Evolutionary conservation across 441 rosid species (phyloP).

Genomic region (Euphorbia schlechtendalii): DNA sequence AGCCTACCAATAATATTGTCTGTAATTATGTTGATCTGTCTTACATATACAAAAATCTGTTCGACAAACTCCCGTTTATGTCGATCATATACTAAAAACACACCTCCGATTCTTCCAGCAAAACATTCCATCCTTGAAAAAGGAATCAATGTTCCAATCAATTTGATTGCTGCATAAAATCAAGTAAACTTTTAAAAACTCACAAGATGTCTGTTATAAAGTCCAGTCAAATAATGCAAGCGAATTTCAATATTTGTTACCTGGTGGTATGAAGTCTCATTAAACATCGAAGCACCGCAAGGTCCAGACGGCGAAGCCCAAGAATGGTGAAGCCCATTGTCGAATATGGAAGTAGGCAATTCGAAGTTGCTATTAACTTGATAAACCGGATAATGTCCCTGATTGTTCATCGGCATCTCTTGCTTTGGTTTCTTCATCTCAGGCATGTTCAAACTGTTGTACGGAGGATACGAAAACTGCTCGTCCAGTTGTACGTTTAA

Average conservation of each 20-base stretch:
- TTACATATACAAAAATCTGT: conserved; percentile 3
- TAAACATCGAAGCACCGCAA: no score
- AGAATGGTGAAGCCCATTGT: conserved; percentile 33
- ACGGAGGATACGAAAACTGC: conserved; percentile 48
- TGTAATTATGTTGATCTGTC: no score
- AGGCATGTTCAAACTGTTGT: conserved; percentile 27
- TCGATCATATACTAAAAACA: no score
- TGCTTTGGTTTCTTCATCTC: conserved; percentile 35
- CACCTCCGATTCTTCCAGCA: no score
- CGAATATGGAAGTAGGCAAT: conserved; percentile 33
- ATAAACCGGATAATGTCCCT: conserved; percentile 32
- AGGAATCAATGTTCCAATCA: no score
- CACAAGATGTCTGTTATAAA: no score
- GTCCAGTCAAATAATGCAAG: no score
- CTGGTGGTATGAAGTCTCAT: conserved; percentile 38
- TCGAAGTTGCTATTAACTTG: conserved; percentile 37
- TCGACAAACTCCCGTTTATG: background rate
- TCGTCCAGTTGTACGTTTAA: conserved; percentile 37
- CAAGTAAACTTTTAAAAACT: no score
- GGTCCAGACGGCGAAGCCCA: no score
- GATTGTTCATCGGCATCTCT: conserved; percentile 36
- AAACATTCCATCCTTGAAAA: no score
- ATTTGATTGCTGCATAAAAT: conserved; percentile 30
- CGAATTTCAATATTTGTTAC: conserved; percentile 17
- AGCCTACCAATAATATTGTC: no score